These are phyloP conservation scores for Albophoma yamanashiensis DNA, from an alignment of 2,329 filamentous ascomycete genomes.

Conservation along the genomic window DNA sequence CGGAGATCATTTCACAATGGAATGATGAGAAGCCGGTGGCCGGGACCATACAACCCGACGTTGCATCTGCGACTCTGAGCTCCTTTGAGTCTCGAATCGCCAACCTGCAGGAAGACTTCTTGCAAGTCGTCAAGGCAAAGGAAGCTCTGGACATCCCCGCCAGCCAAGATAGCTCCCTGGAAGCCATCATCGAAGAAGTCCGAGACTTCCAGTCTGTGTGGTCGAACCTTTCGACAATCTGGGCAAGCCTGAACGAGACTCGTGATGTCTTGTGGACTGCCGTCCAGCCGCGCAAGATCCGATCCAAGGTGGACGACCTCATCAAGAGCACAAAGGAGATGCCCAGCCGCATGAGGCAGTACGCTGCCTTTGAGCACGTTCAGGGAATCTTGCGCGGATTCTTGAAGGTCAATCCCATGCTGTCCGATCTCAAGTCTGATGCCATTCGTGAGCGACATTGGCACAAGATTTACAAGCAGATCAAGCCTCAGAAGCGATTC, in stretches of 20 bases:
- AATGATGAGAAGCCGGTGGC: slow-evolving; percentile 95
- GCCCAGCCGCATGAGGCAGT: slow-evolving; percentile 97
- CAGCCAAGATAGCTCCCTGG: slow-evolving; percentile 68
- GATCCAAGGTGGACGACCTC: slow-evolving; percentile 77
- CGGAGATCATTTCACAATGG: slow-evolving; percentile 78
- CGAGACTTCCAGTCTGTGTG: slow-evolving; percentile 99
- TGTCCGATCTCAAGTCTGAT: slow-evolving; percentile 90
- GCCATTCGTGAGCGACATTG: slow-evolving; percentile 94
- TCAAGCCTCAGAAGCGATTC: slow-evolving; percentile 88
- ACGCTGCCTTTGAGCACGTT: slow-evolving; percentile 98
- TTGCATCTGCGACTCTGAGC: slow-evolving; percentile 72
- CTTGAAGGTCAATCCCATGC: slow-evolving; percentile 79
- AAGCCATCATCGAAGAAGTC: slow-evolving; percentile 85
- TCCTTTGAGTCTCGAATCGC: slow-evolving; percentile 80
- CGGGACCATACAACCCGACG: slow-evolving; percentile 80
- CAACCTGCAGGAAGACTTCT: slow-evolving; percentile 73
- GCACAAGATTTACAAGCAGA: slow-evolving; percentile 93
- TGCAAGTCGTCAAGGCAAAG: slow-evolving; percentile 93
- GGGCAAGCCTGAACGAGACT: slow-evolving; percentile 90
- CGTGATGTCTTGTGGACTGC: slow-evolving; percentile 90
- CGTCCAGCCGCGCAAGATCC: slow-evolving; percentile 87
- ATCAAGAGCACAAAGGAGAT: slow-evolving; percentile 99
- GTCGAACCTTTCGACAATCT: slow-evolving; percentile 90
- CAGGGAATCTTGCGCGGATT: slow-evolving; percentile 82
- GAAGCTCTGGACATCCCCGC: slow-evolving; percentile 87